Conservation (phyloP, 495 filamentous ascomycete genomes). For the Annulohypoxylon nitens region DNA sequence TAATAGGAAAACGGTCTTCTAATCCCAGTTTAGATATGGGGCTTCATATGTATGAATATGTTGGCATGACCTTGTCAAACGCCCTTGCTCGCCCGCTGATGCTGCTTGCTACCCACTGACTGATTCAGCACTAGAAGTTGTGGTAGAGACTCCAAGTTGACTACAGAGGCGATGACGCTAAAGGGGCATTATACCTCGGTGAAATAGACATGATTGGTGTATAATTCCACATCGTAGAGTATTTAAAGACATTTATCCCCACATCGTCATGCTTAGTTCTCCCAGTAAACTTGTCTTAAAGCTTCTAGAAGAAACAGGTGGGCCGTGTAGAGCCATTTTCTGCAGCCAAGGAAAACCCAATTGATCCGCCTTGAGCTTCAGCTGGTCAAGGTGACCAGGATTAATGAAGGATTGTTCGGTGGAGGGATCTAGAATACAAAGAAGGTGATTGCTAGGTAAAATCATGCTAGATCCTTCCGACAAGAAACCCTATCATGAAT, state of each 20-base stretch:
- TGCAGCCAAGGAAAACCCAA: conserved; percentile 33
- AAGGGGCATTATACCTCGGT: background rate
- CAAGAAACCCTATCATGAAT: background rate
- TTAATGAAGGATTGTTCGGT: conserved; percentile 15
- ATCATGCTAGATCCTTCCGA: background rate
- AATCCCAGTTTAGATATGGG: background rate
- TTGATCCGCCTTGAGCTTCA: conserved; percentile 18
- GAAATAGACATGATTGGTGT: conserved; percentile 18
- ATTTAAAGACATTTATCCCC: background rate
- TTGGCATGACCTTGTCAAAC: conserved; percentile 7
- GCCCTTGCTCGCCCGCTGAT: conserved; percentile 9
- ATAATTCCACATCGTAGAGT: background rate
- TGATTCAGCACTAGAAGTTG: background rate
- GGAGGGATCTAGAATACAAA: background rate
- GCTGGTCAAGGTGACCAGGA: conserved; percentile 6
- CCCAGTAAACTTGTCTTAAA: conserved; percentile 4
- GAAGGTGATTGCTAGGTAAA: background rate
- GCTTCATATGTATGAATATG: conserved; percentile 5
- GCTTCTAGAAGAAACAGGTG: conserved; percentile 33
- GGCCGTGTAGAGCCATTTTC: conserved; percentile 13
- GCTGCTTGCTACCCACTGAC: conserved; percentile 6
- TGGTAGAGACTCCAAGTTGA: conserved; percentile 2
- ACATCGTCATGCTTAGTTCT: conserved; percentile 5
- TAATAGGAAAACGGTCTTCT: conserved; percentile 15
- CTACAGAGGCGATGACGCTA: conserved; percentile 23